These are phyloP conservation scores for Sphaerulina populicola DNA, from an alignment of 2,329 filamentous ascomycete genomes.

Conservation along the genomic window DNA sequence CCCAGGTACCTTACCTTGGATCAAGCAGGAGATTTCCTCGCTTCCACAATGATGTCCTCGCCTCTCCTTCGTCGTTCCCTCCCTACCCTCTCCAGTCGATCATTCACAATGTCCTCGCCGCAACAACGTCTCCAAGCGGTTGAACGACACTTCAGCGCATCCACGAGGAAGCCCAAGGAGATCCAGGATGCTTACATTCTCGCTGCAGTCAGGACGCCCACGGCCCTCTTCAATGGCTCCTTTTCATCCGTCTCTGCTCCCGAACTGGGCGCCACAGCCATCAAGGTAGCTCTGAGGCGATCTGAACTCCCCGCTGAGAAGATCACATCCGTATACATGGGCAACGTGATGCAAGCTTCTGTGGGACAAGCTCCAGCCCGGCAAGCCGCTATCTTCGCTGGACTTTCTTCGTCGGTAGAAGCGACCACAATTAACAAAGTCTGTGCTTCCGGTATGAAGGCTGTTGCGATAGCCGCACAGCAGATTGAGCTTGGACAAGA, in stretches of 20 bases:
- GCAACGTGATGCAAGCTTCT: constrained; percentile 77
- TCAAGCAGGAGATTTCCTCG: not conserved
- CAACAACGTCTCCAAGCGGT: constrained; percentile 25
- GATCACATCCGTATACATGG: constrained; percentile 94
- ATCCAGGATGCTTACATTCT: constrained; percentile 90
- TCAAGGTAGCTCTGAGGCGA: constrained; percentile 82
- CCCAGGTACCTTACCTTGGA: not conserved
- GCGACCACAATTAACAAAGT: constrained; percentile 96
- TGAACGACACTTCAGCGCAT: constrained; percentile 42
- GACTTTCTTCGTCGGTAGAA: constrained; percentile 71
- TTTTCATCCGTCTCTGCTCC: constrained; percentile 76
- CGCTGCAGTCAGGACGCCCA: constrained; percentile 81
- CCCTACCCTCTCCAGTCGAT: constrained; percentile 17
- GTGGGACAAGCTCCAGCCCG: constrained; percentile 86
- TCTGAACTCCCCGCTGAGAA: constrained; percentile 71
- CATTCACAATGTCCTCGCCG: constrained; percentile 20
- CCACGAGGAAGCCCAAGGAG: constrained; percentile 49
- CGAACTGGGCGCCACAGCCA: constrained; percentile 80
- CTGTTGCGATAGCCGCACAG: constrained; percentile 80
- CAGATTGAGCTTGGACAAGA: constrained; percentile 88
- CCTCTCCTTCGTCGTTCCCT: constrained; percentile 22
- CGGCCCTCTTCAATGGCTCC: constrained; percentile 92
- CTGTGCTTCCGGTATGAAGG: constrained; percentile 89
- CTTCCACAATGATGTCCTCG: constrained; percentile 17
- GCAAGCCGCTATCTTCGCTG: constrained; percentile 82